A percentile compares a stretch with the other conserved stretches of the same genome.
phyloP scores from a whole-genome alignment of 495 filamentous ascomycete genomes.

The Chaetomium cochliodes region DNA sequence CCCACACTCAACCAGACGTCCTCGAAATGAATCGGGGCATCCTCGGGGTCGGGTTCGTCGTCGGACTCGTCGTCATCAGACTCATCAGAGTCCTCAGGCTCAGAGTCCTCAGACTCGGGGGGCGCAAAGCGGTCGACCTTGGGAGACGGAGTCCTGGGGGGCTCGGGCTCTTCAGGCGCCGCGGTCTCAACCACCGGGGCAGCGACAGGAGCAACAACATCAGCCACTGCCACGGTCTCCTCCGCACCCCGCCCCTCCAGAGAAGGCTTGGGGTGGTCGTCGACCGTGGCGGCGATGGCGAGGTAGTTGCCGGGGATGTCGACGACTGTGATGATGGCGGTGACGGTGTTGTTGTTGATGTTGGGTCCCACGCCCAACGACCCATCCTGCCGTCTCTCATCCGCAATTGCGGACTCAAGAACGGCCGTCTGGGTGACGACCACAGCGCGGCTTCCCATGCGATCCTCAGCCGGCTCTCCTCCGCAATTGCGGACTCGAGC shows the following conservation, averaged over 20 bases:
- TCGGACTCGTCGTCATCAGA: no score
- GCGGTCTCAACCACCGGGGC: not conserved
- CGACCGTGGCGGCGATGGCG: not conserved
- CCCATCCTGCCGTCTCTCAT: conserved; percentile 1
- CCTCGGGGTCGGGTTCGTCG: not conserved
- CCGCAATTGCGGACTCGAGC: conserved; percentile 8
- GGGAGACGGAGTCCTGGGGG: not conserved
- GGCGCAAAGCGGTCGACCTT: not conserved
- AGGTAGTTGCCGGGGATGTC: no score
- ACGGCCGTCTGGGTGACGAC: not conserved
- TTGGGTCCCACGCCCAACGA: not conserved
- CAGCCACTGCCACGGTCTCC: no score
- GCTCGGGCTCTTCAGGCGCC: not conserved
- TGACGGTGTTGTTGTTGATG: not conserved
- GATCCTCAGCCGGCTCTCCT: conserved; percentile 6
- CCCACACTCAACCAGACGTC: not conserved
- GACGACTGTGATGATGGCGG: no score
- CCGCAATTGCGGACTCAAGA: not conserved
- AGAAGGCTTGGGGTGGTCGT: conserved; percentile 1
- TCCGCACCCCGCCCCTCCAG: not conserved
- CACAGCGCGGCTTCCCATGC: not conserved
- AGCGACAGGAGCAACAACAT: not conserved
- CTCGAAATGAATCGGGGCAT: not conserved
- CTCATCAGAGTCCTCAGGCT: no score
- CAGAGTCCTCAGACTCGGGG: no score